Percentiles rank a stretch among this genome's conserved stretches.
Evolutionary conservation across 768 basidiomycete species (phyloP).

Genomic region (Sporobolomyces pararoseus): DNA sequence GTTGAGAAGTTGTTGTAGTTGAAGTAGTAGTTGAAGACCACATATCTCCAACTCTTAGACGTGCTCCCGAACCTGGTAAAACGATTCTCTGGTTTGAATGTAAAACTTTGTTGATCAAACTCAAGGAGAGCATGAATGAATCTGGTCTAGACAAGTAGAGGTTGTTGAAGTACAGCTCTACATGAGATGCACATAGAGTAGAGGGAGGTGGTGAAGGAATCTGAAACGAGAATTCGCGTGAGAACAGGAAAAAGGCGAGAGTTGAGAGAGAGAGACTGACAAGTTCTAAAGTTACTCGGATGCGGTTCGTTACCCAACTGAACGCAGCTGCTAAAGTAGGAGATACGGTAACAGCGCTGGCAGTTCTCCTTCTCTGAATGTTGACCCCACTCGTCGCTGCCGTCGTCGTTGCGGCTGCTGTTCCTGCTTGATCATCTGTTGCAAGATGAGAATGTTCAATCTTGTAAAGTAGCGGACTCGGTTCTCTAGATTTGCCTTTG

Average conservation of each 20-base stretch:
- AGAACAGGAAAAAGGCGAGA: constrained; percentile 1
- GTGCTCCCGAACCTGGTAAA: constrained; percentile 72
- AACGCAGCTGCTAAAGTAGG: constrained; percentile 69
- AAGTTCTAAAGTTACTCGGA: constrained; percentile 69
- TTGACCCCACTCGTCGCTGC: not conserved
- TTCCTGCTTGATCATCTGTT: not conserved
- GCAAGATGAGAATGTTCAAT: constrained; percentile 2
- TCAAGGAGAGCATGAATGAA: constrained; percentile 89
- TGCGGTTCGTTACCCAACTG: constrained; percentile 62
- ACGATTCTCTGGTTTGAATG: constrained; percentile 78
- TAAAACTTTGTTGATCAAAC: constrained; percentile 73
- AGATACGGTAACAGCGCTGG: constrained; percentile 66
- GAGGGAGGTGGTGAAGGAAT: constrained; percentile 35
- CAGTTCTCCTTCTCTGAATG: constrained; percentile 7
- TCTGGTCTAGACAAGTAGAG: constrained; percentile 72
- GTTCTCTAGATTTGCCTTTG: constrained; percentile 32
- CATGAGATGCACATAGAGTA: constrained; percentile 64
- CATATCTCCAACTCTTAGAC: constrained; percentile 73
- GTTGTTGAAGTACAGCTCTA: constrained; percentile 89
- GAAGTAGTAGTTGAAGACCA: constrained; percentile 49
- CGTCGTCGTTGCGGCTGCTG: not conserved
- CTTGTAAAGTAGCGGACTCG: constrained; percentile 32
- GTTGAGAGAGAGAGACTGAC: constrained; percentile 48
- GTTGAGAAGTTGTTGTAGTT: not conserved
- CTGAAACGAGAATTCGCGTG: constrained; percentile 18